Evolutionary conservation across 2,329 filamentous ascomycete genomes (phyloP).

Genomic region (Gnomoniopsis sp.): DNA sequence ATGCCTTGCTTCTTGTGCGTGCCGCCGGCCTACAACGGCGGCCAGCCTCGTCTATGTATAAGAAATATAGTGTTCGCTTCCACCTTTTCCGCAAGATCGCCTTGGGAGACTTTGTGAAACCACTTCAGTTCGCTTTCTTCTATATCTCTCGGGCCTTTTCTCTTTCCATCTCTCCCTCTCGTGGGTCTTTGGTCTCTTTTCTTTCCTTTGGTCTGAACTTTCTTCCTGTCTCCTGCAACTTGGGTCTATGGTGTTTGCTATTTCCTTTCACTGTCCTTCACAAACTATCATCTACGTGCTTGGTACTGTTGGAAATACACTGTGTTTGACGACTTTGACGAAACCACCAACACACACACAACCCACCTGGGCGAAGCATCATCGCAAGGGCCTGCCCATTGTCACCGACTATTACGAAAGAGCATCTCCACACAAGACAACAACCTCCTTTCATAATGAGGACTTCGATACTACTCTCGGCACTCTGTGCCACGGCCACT

Average conservation of each 20-base stretch:
- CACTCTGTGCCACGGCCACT: slow-evolving; percentile 40
- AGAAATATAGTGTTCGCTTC: slow-evolving; percentile 6
- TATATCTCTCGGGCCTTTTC: background rate
- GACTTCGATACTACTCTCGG: slow-evolving; percentile 43
- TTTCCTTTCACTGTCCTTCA: background rate
- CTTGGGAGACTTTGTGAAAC: slow-evolving; percentile 2
- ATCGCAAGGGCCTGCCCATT: slow-evolving; percentile 9
- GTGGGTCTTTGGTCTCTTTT: slow-evolving; percentile 11
- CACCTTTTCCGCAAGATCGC: background rate
- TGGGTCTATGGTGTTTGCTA: slow-evolving; percentile 4
- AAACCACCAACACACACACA: background rate
- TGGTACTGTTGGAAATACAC: background rate
- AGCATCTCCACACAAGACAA: slow-evolving; percentile 6
- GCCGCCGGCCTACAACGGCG: slow-evolving; percentile 11
- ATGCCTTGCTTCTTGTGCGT: slow-evolving; percentile 3
- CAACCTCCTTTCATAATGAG: slow-evolving; percentile 43
- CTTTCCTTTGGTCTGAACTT: slow-evolving; percentile 5
- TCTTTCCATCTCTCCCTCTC: slow-evolving; percentile 7
- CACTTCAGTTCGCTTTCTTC: slow-evolving; percentile 6
- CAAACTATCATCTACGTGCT: background rate
- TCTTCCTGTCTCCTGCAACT: slow-evolving; percentile 6
- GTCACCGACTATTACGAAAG: background rate
- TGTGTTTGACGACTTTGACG: background rate
- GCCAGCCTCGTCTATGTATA: slow-evolving; percentile 7
- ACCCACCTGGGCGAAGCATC: background rate